Conservation (phyloP, 2,329 filamentous ascomycete species). For the Fusarium coicis region DNA sequence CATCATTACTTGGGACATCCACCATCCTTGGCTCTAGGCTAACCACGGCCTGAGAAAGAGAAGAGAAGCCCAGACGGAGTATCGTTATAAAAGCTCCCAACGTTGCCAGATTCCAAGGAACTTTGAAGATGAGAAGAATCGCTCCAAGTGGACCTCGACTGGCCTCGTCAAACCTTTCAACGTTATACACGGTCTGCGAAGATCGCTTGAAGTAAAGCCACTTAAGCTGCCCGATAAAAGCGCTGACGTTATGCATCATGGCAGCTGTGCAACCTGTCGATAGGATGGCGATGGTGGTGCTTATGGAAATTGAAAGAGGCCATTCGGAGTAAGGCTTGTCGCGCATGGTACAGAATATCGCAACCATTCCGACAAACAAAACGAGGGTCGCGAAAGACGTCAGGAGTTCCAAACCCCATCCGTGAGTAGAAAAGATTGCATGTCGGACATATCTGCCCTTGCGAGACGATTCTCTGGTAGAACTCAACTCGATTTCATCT, state of each 20-base stretch:
- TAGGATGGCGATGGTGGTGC: background rate
- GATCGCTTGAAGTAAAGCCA: background rate
- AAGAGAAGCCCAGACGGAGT: background rate
- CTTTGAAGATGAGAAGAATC: background rate
- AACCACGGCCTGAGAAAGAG: background rate
- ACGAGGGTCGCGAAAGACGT: background rate
- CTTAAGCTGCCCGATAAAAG: background rate
- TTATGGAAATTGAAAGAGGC: background rate
- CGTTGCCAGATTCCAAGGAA: background rate
- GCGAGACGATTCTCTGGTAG: too few relatives aligned
- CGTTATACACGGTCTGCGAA: background rate
- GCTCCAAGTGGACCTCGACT: background rate
- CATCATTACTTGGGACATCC: background rate
- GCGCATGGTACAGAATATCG: background rate
- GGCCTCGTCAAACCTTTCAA: background rate
- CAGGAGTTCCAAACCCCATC: background rate
- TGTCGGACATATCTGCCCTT: background rate
- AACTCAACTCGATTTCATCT: background rate
- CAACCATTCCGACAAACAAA: background rate
- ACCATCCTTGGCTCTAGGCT: background rate
- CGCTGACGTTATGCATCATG: background rate
- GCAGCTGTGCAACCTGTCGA: background rate
- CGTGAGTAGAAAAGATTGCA: background rate
- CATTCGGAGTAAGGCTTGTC: background rate
- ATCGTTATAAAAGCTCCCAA: background rate